Base-by-base conservation (phyloP, 129 eudicot genomes). In the Escallonia rubra region DNA sequence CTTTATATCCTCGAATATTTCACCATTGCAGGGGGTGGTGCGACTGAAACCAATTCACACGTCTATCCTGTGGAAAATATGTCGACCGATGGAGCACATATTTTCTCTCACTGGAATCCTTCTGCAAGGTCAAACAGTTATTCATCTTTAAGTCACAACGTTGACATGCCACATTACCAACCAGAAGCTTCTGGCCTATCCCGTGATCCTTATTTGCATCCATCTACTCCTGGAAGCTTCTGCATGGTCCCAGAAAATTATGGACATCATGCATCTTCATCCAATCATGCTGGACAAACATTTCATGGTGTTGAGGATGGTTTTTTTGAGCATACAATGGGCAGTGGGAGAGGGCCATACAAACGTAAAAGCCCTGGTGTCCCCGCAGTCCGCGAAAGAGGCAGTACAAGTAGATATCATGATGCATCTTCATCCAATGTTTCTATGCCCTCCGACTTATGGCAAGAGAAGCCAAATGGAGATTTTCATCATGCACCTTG, bases 291-390 rank as follows among this genome's bases (percentile, higher is more conserved):
- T 51, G 80, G 78, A 40, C 86, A 80, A 59, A 71, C 82, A 8
- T 74, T 73, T 34, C 76, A 78, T 64, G 86, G 79, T 10, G 69
- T 58, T 41, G 80, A 88, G 59, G 79, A 78, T 56, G 81, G 74
- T 68, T 75, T 76, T 65, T 69, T 78, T 56, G 87, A 87, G 69
- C 73, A 76, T 42, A 23, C 82, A 14, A 58, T 83, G 45, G 81
- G 85, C 74, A 82, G 63, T 61, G 67, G 78, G 69, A 72, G 83
- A 41, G 75, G 83, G 54, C 85, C 80, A 34, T 80, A 78, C 72
- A 88, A 88, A 56, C 83, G 91, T 3, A 88, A 88, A 76, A 82
- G 78, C 81, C 91, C 91, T 6, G 81, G 80, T 64, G 72, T 78
- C 16, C 89, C 81, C 61, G 79, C 82, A 38, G 70, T 68, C 50